Evolutionary conservation across 2,329 filamentous ascomycete genomes (phyloP).

Genomic region (Rhytidhysteron rufulum): DNA sequence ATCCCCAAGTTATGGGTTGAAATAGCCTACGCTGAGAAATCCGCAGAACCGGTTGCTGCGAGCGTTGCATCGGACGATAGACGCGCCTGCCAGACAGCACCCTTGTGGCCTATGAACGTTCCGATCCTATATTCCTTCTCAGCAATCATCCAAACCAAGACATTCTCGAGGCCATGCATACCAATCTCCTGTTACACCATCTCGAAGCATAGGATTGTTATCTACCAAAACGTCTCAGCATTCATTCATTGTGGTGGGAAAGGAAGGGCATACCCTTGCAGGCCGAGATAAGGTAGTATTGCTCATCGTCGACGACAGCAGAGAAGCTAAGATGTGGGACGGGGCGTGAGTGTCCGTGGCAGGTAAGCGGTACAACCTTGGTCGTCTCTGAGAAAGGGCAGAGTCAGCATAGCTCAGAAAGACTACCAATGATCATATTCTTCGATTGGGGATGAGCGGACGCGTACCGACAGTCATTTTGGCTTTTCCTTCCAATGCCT

Average conservation of each 20-base stretch:
- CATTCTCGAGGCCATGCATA: constrained; percentile 6
- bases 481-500: no score
- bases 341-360: constrained; percentile 88
- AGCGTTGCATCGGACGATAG: constrained; percentile 83
- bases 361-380: constrained; percentile 81
- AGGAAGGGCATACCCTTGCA: constrained; percentile 64
- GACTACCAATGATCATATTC: no score
- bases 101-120: constrained; percentile 97
- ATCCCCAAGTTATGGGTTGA: neutral
- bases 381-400: constrained; percentile 45
- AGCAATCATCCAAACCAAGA: constrained; percentile 1
- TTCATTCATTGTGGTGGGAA: neutral
- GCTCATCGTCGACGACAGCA: constrained; percentile 72
- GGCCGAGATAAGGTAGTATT: constrained; percentile 89
- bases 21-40: constrained; percentile 78
- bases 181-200: constrained; percentile 74
- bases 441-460: no score
- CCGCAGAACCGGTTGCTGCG: constrained; percentile 89
- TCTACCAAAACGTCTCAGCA: constrained; percentile 51
- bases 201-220: constrained; percentile 96
- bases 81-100: constrained; percentile 93
- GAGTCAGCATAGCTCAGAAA: no score
- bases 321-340: constrained; percentile 92
- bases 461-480: no score
- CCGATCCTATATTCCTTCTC: constrained; percentile 62